A percentile compares a stretch with the other conserved stretches of the same genome.
Conservation (phyloP, 225 moss, liverwort and hornwort species). For the Polytrichum commune region DNA sequence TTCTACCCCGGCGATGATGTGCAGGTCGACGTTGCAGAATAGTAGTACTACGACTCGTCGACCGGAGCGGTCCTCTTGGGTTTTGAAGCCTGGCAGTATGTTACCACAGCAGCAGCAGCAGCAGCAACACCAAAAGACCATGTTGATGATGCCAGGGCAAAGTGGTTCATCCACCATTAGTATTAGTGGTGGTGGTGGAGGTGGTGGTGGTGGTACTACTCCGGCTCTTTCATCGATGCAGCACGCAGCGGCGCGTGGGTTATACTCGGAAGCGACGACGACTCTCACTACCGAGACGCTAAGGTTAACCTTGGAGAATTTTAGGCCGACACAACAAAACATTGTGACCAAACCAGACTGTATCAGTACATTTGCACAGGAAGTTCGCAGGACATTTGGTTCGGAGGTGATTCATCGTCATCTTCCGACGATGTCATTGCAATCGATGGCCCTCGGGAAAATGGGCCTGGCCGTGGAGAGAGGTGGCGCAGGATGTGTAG, state of each 20-base stretch:
- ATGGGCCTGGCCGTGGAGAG: not conserved
- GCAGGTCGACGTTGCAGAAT: not conserved
- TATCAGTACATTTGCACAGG: not conserved
- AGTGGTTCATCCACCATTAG: not conserved
- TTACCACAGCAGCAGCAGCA: too few relatives aligned
- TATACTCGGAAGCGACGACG: not conserved
- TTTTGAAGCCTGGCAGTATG: not conserved
- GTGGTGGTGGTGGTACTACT: not conserved
- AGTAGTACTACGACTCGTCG: not conserved
- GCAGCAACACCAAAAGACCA: not conserved
- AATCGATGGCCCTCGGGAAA: constrained; percentile 1
- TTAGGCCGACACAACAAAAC: constrained; percentile 10
- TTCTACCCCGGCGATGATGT: not conserved
- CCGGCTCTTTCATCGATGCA: not conserved
- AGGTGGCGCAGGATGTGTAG: not conserved
- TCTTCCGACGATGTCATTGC: constrained; percentile 1
- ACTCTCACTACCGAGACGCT: constrained; percentile 10
- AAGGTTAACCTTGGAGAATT: constrained; percentile 19
- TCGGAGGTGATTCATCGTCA: not conserved
- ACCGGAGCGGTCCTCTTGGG: not conserved
- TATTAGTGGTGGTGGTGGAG: too few relatives aligned
- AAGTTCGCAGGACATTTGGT: not conserved
- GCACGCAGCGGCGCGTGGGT: not conserved
- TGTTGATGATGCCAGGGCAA: constrained; percentile 1
- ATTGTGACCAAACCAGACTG: not conserved